Conservation (phyloP, 225 moss, liverwort and hornwort species). For the Sphagnum tenellum region DNA sequence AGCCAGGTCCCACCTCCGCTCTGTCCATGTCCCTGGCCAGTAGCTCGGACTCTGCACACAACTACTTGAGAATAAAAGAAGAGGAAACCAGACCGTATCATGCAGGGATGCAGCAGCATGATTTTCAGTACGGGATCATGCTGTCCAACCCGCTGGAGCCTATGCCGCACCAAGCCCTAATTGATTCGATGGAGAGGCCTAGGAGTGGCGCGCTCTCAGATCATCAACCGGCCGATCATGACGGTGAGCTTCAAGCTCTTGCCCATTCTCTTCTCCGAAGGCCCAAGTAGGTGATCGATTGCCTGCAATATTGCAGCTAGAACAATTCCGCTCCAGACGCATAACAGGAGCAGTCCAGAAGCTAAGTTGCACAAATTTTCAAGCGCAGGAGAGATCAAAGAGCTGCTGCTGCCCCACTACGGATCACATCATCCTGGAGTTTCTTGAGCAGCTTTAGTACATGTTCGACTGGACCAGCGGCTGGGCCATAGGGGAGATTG, state of each 20-base stretch:
- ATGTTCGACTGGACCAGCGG: too few relatives aligned
- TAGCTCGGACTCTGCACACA: constrained; percentile 30
- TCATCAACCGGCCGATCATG: constrained; percentile 14
- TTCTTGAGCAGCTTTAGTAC: too few relatives aligned
- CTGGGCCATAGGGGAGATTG: too few relatives aligned
- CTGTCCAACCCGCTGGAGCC: constrained; percentile 34
- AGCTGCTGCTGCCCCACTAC: too few relatives aligned
- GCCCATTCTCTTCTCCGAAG: constrained; percentile 41
- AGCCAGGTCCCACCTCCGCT: constrained; percentile 9
- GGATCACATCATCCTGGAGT: too few relatives aligned
- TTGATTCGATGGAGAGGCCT: constrained; percentile 28
- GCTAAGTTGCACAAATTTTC: too few relatives aligned
- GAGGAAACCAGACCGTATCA: constrained; percentile 29
- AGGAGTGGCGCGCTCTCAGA: constrained; percentile 20
- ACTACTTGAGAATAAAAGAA: constrained; percentile 47
- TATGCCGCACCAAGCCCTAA: constrained; percentile 25
- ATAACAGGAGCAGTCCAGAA: too few relatives aligned
- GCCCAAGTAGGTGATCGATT: too few relatives aligned
- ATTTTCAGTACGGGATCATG: constrained; percentile 25
- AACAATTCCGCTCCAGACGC: too few relatives aligned
- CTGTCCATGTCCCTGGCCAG: constrained; percentile 54
- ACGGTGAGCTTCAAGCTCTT: constrained; percentile 50
- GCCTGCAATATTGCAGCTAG: too few relatives aligned
- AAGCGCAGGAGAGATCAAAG: too few relatives aligned
- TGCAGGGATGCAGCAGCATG: constrained; percentile 33